Base-by-base conservation (phyloP, 805 yeast species). In the Trichomonascus vanleenenianus region DNA sequence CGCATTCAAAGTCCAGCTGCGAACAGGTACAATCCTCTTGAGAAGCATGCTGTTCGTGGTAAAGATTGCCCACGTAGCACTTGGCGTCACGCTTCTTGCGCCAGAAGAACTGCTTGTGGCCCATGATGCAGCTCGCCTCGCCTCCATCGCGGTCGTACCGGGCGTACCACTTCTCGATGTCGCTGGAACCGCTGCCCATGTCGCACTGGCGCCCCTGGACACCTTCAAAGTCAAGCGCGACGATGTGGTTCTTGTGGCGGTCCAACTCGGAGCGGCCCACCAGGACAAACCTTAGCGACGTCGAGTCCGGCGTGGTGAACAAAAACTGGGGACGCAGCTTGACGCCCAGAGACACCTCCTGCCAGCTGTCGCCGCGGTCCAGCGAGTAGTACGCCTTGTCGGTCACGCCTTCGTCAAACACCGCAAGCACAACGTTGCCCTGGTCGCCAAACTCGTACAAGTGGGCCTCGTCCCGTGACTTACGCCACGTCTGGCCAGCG, bases 281-380 rank as follows among this genome's bases (percentile, higher is more conserved):
- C 2, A 82, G 43, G 12, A 82, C 50, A 51, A 86, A 78, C 44
- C 72, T 74, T 30, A 70, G 62, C 2, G 87, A 78, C 0, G 88
- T 74, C 1, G 91, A 85, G 63, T 85, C 95, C 12, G 76, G 71
- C 0, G 85, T 75, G 0, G 88, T 78, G 1, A 77, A 59, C 6
- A 81, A 46, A 3, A 63, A 56, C 2, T 61, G 46, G 0, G 82
- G 78, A 32, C 56, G 53, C 11, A 79, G 55, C 1, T 68, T 49
- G n/a, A 9, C 9, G 7, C 74, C 79, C 3, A 85, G 58, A n/a
- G 72, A 67, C 30, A 67, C 64, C 33, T 68, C 68, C 3, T 58
- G 48, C 89, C 93, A 86, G 2, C 81, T 61, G 30, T 67, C 59
- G 38, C 96, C 96, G 58, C 83, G 87, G 59, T 86, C 89, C 11